Percentiles rank a stretch among this genome's conserved stretches.
Conservation (phyloP, 1,284 basidiomycete genomes). For the Apiotrichum montevideense region DNA sequence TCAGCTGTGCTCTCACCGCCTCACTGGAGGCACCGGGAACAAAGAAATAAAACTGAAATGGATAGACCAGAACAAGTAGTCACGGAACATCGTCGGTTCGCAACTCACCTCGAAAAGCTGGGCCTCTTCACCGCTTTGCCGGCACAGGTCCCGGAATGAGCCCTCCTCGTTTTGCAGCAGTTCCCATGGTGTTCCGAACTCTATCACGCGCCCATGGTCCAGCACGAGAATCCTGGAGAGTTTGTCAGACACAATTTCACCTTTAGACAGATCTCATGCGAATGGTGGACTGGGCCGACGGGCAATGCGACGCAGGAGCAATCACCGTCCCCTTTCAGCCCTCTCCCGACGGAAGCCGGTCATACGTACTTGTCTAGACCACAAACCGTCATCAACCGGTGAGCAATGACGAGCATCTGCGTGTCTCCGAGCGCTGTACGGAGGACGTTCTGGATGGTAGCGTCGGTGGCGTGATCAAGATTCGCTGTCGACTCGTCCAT, state of each 20-base stretch:
- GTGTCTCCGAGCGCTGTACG: conserved; percentile 44
- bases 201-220: conserved; percentile 49
- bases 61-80: no score
- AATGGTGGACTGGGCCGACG: neutral
- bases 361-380: conserved; percentile 46
- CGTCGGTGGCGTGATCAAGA: conserved; percentile 48
- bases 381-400: conserved; percentile 50
- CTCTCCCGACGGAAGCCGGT: no score
- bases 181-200: conserved; percentile 50
- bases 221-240: conserved; percentile 49
- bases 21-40: no score
- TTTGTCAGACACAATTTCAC: conserved; percentile 18
- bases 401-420: conserved; percentile 50
- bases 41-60: no score
- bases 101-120: conserved; percentile 38
- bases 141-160: conserved; percentile 45
- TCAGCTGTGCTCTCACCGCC: no score
- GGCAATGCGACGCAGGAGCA: no score
- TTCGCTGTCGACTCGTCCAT: conserved; percentile 54
- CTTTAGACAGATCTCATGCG: conserved; percentile 19
- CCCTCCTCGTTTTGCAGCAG: conserved; percentile 45
- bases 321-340: no score
- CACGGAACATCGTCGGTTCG: no score
- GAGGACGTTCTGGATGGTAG: conserved; percentile 48
- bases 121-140: conserved; percentile 46